Conservation (phyloP, 768 basidiomycete genomes). For the Macrolepiota fuliginosa region DNA sequence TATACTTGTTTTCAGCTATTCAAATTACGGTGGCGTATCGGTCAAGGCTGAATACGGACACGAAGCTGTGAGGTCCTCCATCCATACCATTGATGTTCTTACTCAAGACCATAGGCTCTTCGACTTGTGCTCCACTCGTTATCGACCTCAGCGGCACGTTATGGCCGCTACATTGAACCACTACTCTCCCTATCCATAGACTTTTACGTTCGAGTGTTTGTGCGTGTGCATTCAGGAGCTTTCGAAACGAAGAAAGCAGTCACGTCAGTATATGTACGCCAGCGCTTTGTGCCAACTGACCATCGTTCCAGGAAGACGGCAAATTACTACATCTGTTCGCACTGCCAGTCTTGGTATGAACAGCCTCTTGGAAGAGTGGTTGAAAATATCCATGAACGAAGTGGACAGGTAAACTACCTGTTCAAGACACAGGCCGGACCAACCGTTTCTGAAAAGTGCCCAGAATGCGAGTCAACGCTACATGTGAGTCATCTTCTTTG, state of each 20-base stretch:
- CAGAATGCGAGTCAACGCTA: slow-evolving; percentile 74
- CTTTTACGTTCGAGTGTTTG: slow-evolving; percentile 93
- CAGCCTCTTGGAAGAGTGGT: slow-evolving; percentile 82
- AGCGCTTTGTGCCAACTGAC: slow-evolving; percentile 8
- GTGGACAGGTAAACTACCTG: slow-evolving; percentile 54
- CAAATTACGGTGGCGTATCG: slow-evolving; percentile 92
- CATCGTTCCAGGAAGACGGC: slow-evolving; percentile 72
- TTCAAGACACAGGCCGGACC: slow-evolving; percentile 79
- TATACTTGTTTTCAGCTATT: slow-evolving; percentile 55
- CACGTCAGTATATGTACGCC: slow-evolving; percentile 48
- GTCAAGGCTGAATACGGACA: slow-evolving; percentile 94
- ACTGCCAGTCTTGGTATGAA: slow-evolving; percentile 78
- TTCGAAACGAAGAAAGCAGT: slow-evolving; percentile 81
- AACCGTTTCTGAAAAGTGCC: slow-evolving; percentile 63
- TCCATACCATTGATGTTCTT: slow-evolving; percentile 6
- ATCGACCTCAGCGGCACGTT: slow-evolving; percentile 84
- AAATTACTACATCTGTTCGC: slow-evolving; percentile 77
- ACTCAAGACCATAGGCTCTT: slow-evolving; percentile 60
- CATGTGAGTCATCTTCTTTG: slow-evolving; percentile 54
- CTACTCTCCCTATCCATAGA: slow-evolving; percentile 91
- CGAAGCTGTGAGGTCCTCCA: slow-evolving; percentile 64
- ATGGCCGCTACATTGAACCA: slow-evolving; percentile 90
- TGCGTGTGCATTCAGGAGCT: slow-evolving; percentile 71
- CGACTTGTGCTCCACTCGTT: slow-evolving; percentile 87
- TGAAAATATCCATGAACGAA: slow-evolving; percentile 54